Conservation (phyloP, 495 filamentous ascomycete genomes). For the Amniculicola lignicola region DNA sequence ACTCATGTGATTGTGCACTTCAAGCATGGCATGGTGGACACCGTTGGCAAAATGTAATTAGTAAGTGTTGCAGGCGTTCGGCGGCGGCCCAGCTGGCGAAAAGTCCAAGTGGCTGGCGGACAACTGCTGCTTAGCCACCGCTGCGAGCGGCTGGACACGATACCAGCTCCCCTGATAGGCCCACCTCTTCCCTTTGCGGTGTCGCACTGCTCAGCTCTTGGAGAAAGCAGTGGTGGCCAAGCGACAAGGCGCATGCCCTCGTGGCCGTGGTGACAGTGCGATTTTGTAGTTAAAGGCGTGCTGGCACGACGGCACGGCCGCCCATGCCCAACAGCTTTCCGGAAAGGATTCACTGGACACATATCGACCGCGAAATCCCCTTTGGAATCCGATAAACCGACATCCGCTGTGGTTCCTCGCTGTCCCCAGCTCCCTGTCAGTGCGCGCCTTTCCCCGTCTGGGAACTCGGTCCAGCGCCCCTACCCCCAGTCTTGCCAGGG, state of each 20-base stretch:
- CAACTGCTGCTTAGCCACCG: neutral
- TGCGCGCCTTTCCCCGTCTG: conserved; percentile 7
- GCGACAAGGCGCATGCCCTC: conserved; percentile 17
- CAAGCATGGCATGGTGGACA: too few relatives aligned
- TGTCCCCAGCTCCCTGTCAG: neutral
- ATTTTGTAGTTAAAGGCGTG: conserved; percentile 4
- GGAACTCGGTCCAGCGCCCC: conserved; percentile 8
- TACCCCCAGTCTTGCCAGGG: conserved; percentile 12
- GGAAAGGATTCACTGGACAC: conserved; percentile 13
- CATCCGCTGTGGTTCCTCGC: neutral
- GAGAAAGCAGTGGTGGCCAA: conserved; percentile 9
- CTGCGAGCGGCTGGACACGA: neutral
- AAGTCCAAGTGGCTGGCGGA: neutral
- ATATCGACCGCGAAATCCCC: neutral
- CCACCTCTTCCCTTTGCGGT: neutral
- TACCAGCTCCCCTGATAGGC: neutral
- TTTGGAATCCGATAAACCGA: neutral
- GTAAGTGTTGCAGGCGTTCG: too few relatives aligned
- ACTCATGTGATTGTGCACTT: too few relatives aligned
- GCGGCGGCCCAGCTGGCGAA: neutral
- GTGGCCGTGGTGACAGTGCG: neutral
- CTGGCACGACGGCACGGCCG: neutral
- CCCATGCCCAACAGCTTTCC: neutral
- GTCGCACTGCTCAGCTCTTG: conserved; percentile 28
- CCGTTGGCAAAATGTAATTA: too few relatives aligned